Evolutionary conservation across 2,329 filamentous ascomycete genomes (phyloP).

Genomic region (Diaporthe australafricana): DNA sequence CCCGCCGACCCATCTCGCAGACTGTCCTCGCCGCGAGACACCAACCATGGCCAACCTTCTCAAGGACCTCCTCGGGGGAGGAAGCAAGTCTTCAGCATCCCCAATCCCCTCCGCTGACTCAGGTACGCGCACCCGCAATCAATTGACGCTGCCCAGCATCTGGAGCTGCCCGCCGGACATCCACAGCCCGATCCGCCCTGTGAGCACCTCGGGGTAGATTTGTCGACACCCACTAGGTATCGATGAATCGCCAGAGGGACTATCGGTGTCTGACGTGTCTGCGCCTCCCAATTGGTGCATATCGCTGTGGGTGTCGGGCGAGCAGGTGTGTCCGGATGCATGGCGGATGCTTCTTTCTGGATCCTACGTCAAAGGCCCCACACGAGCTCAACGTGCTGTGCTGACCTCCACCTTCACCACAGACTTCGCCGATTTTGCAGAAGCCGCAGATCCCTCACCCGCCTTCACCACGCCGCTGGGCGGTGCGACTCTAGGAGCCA

Average conservation of each 20-base stretch:
- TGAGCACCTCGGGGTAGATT: no score
- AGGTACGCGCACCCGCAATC: slow-evolving; percentile 60
- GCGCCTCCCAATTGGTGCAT: no score
- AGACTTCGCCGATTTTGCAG: slow-evolving; percentile 97
- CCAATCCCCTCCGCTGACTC: slow-evolving; percentile 67
- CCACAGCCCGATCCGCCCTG: no score
- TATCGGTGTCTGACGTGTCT: no score
- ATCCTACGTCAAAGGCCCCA: not conserved
- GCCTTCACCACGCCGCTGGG: slow-evolving; percentile 60
- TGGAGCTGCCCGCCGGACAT: no score
- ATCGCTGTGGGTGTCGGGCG: no score
- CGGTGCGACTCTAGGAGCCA: slow-evolving; percentile 58
- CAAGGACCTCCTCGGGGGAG: slow-evolving; percentile 76
- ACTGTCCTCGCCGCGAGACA: slow-evolving; percentile 27
- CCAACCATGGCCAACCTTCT: slow-evolving; percentile 67
- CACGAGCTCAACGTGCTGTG: not conserved
- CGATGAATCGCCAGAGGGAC: no score
- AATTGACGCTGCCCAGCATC: slow-evolving; percentile 14
- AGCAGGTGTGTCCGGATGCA: no score
- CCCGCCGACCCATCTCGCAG: slow-evolving; percentile 32
- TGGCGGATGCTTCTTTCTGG: slow-evolving; percentile 11
- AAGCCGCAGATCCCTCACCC: slow-evolving; percentile 75
- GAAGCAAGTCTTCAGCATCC: slow-evolving; percentile 67
- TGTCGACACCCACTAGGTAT: no score
- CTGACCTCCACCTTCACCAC: slow-evolving; percentile 44